Base-by-base conservation (phyloP, 306 rosid species). In the Ormosia emarginata region DNA sequence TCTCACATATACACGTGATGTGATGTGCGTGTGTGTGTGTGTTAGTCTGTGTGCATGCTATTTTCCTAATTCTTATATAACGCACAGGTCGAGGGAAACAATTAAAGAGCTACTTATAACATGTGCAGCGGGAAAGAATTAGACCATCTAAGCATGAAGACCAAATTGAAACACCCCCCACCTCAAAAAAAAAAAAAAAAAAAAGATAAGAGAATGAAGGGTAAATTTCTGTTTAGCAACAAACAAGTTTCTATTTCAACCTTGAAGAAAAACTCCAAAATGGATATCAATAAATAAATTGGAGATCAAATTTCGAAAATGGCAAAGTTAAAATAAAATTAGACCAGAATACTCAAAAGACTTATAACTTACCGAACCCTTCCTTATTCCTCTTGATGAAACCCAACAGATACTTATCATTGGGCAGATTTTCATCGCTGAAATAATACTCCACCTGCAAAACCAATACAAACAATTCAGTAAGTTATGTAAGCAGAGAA, bases 391-490 rank as follows among this genome's bases (percentile, higher is more conserved):
- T 92, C 79, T 81, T 96, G 61, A 91, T 70, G 56, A 91, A 79
- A 75, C 86, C 82, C 88, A 79, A 32, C 86, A 96, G 80, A 78
- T 92, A 67, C 77, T 83, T 96, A 86, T 96, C 98, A 18, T 18
- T 81, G 6, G 90, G 86, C 79, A 96, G 85, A 77, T 92, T 96
- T 86, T 86, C 99, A 86, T 96, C 97, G 62, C 99, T 91, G 55
- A 93, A 92, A 84, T 96, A 96, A 82, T 91, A 96, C 85, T 93
- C 99, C 58, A 92, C 98, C 99, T 96, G 89, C 68, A 84, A 90
- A 86, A 57, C 11, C 69, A 75, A 83, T 62, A 77, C 24, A 24
- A 24, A 24, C 24, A 24, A 24, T 24, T 24, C 24, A 0, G 24
- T 24, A 24, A 24, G 24, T 24, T 24, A 24, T 24, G 24, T 24